Evolutionary conservation across 2,329 filamentous ascomycete species (phyloP).

Genomic region (Xylariaceae sp.): DNA sequence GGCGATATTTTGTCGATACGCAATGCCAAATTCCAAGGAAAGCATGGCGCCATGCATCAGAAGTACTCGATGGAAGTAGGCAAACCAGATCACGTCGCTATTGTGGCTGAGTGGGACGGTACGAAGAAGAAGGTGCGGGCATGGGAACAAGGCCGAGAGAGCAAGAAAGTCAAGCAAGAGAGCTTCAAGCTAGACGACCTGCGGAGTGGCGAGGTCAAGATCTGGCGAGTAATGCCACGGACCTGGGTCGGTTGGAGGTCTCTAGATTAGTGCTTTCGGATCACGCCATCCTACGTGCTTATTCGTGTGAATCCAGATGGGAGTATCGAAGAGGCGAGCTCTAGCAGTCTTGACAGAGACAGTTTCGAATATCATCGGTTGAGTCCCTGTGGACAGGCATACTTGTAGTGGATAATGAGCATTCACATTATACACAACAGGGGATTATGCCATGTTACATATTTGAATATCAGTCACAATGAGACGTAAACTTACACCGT

Average conservation of each 20-base stretch:
- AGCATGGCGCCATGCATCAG: constrained; percentile 90
- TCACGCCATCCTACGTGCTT: constrained; percentile 21
- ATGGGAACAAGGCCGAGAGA: constrained; percentile 93
- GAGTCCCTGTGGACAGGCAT: constrained; percentile 8
- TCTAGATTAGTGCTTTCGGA: constrained; percentile 45
- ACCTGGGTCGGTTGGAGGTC: constrained; percentile 88
- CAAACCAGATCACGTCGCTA: constrained; percentile 80
- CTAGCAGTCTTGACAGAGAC: constrained; percentile 11
- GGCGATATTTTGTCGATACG: constrained; percentile 92
- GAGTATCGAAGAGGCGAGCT: constrained; percentile 18
- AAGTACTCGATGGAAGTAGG: constrained; percentile 90
- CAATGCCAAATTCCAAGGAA: constrained; percentile 91
- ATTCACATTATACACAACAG: neutral
- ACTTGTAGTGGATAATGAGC: neutral
- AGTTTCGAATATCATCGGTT: constrained; percentile 15
- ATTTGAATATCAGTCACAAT: too few relatives aligned
- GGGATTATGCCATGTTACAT: too few relatives aligned
- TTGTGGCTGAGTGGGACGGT: constrained; percentile 96
- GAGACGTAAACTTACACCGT: too few relatives aligned
- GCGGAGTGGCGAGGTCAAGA: constrained; percentile 89
- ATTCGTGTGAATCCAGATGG: constrained; percentile 25
- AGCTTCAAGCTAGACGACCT: constrained; percentile 92
- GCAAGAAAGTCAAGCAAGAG: constrained; percentile 88
- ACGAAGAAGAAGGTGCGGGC: constrained; percentile 96
- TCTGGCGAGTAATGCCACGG: constrained; percentile 92